Evolutionary conservation across 2,329 filamentous ascomycete genomes (phyloP).

Genomic region (Plenodomus tracheiphilus): DNA sequence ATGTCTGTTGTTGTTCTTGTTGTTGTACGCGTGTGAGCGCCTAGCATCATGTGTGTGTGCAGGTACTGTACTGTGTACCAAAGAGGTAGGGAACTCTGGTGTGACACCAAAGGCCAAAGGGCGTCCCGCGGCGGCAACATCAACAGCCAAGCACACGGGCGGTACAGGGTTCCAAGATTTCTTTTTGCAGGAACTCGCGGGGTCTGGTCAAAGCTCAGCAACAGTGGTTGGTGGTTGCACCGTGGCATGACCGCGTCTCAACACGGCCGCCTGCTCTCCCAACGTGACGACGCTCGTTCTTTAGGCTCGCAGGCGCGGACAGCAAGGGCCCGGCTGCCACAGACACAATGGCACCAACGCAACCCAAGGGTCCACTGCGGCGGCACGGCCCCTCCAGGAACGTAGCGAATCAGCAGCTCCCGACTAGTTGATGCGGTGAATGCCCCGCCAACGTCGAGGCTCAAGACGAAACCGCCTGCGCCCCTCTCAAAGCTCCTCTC

Average conservation of each 20-base stretch:
- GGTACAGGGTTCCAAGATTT: neutral
- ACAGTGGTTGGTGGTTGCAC: neutral
- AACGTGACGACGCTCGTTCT: neutral
- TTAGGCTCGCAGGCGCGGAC: neutral
- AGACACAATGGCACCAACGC: neutral
- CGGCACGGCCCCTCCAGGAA: constrained; percentile 18
- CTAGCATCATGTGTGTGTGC: no score
- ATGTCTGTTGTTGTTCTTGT: no score
- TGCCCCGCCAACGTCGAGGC: constrained; percentile 28
- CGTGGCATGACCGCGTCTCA: neutral
- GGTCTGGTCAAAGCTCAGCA: constrained; percentile 5
- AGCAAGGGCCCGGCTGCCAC: neutral
- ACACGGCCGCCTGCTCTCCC: no score
- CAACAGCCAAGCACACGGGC: neutral
- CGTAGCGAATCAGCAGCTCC: constrained; percentile 14
- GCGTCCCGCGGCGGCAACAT: no score
- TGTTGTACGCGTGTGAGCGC: no score
- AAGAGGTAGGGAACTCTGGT: no score
- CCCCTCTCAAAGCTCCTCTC: constrained; percentile 13
- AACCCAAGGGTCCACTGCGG: neutral
- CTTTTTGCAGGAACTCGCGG: constrained; percentile 6
- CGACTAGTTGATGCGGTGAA: constrained; percentile 24
- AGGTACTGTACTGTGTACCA: no score
- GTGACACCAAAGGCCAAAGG: no score
- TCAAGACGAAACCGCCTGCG: constrained; percentile 13